phyloP scores from a whole-genome alignment of 768 basidiomycete genomes.

The Calocybe cyanea region DNA sequence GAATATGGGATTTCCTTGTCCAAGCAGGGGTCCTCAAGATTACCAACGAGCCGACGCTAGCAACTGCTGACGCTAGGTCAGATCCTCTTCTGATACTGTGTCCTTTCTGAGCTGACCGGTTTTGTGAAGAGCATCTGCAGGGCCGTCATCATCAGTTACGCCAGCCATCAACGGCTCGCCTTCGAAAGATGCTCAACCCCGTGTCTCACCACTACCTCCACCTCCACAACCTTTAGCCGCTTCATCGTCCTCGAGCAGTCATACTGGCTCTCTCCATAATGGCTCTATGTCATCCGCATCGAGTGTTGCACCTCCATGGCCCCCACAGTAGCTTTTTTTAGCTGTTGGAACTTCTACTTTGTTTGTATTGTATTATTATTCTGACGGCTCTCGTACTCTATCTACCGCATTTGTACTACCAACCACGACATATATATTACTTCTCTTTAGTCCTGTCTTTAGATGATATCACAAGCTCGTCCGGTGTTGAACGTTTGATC shows the following conservation, averaged over 20 bases:
- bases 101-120: not conserved
- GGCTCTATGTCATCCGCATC: conserved; percentile 29
- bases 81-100: conserved; percentile 9
- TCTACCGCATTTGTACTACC: conserved; percentile 17
- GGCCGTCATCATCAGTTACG: conserved; percentile 14
- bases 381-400: conserved; percentile 6
- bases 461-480: too few species aligned
- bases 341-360: not conserved
- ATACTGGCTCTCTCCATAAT: conserved; percentile 35
- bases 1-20: conserved; percentile 91
- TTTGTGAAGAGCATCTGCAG: conserved; percentile 6
- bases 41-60: conserved; percentile 43
- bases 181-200: conserved; percentile 26
- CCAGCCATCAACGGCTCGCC: conserved; percentile 32
- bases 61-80: conserved; percentile 35
- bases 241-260: conserved; percentile 30
- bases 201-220: conserved; percentile 22
- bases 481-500: too few species aligned
- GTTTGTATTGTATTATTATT: conserved; percentile 8
- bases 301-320: conserved; percentile 12
- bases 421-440: conserved; percentile 12
- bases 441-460: too few species aligned
- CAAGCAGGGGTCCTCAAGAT: conserved; percentile 81
- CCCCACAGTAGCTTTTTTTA: conserved; percentile 12
- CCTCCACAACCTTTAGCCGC: conserved; percentile 25